phyloP scores from a whole-genome alignment of 2,329 filamentous ascomycete genomes.

The Metarhizium album region DNA sequence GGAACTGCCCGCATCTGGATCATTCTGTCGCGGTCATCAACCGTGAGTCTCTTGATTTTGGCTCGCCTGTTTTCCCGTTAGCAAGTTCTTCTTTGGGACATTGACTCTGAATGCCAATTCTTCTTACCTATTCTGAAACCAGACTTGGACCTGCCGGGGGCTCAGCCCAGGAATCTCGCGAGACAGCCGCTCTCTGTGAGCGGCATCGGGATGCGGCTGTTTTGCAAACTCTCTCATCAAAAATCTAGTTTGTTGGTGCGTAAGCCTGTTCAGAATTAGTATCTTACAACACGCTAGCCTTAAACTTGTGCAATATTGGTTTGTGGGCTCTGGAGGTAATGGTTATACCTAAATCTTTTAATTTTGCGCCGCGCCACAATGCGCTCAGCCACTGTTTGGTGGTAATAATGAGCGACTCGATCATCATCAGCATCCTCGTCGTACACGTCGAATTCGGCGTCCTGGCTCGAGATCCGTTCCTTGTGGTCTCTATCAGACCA shows the following conservation, averaged over 20 bases:
- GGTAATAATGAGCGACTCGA: slow-evolving; percentile 21
- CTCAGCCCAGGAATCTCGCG: slow-evolving; percentile 85
- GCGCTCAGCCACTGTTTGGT: slow-evolving; percentile 45
- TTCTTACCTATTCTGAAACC: slow-evolving; percentile 90
- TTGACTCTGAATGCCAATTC: background rate
- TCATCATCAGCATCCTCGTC: slow-evolving; percentile 47
- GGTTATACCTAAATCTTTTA: slow-evolving; percentile 65
- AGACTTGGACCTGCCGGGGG: slow-evolving; percentile 89
- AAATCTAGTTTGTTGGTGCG: slow-evolving; percentile 94
- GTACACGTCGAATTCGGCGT: slow-evolving; percentile 41
- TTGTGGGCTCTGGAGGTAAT: background rate
- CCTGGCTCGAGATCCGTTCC: slow-evolving; percentile 29
- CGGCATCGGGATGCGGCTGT: slow-evolving; percentile 87
- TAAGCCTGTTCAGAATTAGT: slow-evolving; percentile 53
- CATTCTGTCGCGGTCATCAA: slow-evolving; percentile 60
- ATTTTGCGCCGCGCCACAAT: slow-evolving; percentile 51
- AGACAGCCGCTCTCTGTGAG: slow-evolving; percentile 77
- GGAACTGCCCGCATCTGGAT: slow-evolving; percentile 63
- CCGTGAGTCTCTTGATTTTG: slow-evolving; percentile 60
- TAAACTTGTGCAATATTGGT: background rate
- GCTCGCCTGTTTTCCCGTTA: slow-evolving; percentile 38
- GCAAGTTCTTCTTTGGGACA: slow-evolving; percentile 9
- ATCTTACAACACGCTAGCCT: background rate
- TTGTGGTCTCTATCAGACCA: slow-evolving; percentile 27
- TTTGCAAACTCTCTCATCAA: slow-evolving; percentile 95